phyloP scores from a whole-genome alignment of 768 basidiomycete genomes.

The Mycena haematopus region DNA sequence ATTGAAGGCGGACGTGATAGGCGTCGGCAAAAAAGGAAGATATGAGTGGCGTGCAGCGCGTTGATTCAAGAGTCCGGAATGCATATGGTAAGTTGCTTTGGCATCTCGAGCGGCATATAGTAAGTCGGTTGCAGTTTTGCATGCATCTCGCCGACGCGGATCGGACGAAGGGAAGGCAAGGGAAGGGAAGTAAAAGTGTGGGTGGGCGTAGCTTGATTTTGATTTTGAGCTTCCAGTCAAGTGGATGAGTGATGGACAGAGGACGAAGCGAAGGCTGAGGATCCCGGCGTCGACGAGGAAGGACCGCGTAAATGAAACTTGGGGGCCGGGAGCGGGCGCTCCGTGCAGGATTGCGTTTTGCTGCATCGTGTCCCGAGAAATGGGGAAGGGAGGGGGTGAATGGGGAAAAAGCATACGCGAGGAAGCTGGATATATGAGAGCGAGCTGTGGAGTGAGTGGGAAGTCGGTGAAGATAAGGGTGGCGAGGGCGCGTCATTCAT shows the following conservation, averaged over 20 bases:
- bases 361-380: neutral
- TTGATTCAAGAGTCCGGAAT: too few species aligned
- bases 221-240: neutral
- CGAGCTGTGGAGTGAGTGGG: conserved; percentile 5
- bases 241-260: neutral
- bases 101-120: neutral
- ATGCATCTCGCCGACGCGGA: conserved; percentile 1
- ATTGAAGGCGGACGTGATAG: too few species aligned
- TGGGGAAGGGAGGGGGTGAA: neutral
- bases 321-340: neutral
- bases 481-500: conserved; percentile 5
- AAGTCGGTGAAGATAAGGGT: neutral
- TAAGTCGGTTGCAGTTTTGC: neutral
- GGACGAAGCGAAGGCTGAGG: neutral
- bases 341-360: neutral
- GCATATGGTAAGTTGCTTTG: too few species aligned
- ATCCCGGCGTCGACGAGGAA: conserved; percentile 2
- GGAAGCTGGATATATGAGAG: neutral
- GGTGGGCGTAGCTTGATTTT: neutral
- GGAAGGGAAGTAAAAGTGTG: neutral
- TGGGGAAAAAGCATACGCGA: neutral
- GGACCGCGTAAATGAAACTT: neutral
- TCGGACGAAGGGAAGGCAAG: neutral
- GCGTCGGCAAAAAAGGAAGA: too few species aligned
- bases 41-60: too few species aligned